Evolutionary conservation across 345 rosid genomes (phyloP).

Genomic region (Sisymbrium altissimum): DNA sequence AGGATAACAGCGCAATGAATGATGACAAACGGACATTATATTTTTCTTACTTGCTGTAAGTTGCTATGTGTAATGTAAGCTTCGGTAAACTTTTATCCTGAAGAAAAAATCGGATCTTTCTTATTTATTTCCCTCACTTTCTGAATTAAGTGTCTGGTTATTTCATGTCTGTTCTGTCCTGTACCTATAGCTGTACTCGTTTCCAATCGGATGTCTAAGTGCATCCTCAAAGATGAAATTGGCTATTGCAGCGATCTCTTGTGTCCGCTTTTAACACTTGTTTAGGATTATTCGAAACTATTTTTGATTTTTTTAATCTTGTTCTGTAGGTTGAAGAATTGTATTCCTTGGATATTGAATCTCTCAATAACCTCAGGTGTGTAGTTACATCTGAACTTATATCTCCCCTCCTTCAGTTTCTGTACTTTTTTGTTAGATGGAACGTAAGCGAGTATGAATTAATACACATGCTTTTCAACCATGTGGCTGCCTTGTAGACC

Average conservation of each 20-base stretch:
- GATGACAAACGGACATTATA: too few relatives aligned
- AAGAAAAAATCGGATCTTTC: not conserved
- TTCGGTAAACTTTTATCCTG: too few relatives aligned
- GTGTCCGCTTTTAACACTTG: not conserved
- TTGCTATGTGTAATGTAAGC: not conserved
- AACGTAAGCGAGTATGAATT: not conserved
- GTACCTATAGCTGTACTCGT: not conserved
- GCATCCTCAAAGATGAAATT: not conserved
- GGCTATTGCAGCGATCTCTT: not conserved
- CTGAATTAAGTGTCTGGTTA: not conserved
- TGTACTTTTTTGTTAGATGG: not conserved
- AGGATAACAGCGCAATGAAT: too few relatives aligned
- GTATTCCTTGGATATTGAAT: slow-evolving; percentile 88
- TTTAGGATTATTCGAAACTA: not conserved
- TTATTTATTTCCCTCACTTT: not conserved
- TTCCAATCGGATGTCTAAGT: not conserved
- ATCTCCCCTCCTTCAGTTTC: not conserved
- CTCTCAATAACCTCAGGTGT: slow-evolving; percentile 81
- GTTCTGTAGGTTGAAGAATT: slow-evolving; percentile 81
- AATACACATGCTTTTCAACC: slow-evolving; percentile 6
- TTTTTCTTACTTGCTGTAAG: not conserved
- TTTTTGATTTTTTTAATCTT: not conserved
- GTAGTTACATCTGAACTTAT: slow-evolving; percentile 10
- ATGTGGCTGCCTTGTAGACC: slow-evolving; percentile 53
- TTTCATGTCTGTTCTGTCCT: not conserved